Conservation (phyloP, 495 filamentous ascomycete species). For the Xylaria venustula region DNA sequence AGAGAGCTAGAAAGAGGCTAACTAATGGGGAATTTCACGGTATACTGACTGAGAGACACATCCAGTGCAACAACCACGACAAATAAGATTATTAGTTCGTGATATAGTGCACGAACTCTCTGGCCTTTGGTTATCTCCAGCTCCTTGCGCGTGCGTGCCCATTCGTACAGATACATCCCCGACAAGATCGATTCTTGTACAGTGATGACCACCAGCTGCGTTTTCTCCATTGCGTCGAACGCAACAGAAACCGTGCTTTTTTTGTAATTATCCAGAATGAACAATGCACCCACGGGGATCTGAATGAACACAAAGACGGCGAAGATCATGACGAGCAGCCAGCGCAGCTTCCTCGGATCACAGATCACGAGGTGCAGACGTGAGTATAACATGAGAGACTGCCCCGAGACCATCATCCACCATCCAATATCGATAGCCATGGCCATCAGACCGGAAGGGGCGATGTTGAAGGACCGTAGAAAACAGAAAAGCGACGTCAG, state of each 20-base stretch:
- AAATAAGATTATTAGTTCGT: constrained; percentile 52
- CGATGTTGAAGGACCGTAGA: constrained; percentile 41
- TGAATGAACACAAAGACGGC: constrained; percentile 55
- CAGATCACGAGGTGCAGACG: constrained; percentile 58
- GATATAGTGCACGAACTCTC: constrained; percentile 3
- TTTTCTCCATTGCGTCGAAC: constrained; percentile 56
- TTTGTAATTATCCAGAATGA: constrained; percentile 50
- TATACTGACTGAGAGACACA: constrained; percentile 30
- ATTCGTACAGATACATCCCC: constrained; percentile 56
- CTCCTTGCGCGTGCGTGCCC: constrained; percentile 48
- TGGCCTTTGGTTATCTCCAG: constrained; percentile 19
- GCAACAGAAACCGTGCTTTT: constrained; percentile 32
- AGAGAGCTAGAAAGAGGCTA: background rate
- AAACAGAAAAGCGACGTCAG: constrained; percentile 57
- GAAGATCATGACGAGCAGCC: constrained; percentile 57
- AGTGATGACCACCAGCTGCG: constrained; percentile 56
- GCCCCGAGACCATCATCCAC: constrained; percentile 64
- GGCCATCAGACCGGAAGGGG: constrained; percentile 30
- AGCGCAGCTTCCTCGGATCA: constrained; percentile 45
- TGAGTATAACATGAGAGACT: constrained; percentile 65
- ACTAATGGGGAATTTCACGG: background rate
- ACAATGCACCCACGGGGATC: constrained; percentile 43
- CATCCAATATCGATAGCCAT: constrained; percentile 52
- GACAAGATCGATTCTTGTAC: constrained; percentile 59
- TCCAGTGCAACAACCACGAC: constrained; percentile 43